Percentiles rank a stretch among this genome's conserved stretches.
These are phyloP conservation scores for Pseudocercospora fuligena DNA, from an alignment of 2,329 filamentous ascomycete genomes.

Conservation along the genomic window DNA sequence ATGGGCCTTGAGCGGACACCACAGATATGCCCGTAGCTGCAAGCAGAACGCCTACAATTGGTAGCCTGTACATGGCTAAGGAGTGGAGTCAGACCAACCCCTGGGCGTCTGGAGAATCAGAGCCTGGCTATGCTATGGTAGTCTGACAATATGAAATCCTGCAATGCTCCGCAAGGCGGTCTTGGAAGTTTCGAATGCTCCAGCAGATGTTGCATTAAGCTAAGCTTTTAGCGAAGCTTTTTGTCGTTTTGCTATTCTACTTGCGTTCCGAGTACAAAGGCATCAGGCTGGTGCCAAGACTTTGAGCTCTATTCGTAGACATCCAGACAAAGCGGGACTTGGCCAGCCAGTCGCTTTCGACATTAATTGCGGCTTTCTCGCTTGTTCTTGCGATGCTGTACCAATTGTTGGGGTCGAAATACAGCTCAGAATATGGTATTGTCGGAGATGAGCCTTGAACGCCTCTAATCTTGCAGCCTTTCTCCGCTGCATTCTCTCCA, in stretches of 20 bases:
- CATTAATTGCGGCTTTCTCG: neutral
- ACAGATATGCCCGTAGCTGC: neutral
- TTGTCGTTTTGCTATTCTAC: neutral
- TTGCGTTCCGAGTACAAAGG: neutral
- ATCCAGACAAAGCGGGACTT: neutral
- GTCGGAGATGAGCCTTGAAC: neutral
- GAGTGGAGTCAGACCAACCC: neutral
- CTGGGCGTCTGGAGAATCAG: neutral
- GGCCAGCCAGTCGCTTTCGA: neutral
- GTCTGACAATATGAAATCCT: neutral
- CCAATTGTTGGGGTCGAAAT: neutral
- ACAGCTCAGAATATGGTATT: neutral
- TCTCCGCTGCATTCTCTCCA: neutral
- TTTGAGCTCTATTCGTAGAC: neutral
- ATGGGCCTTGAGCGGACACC: conserved; percentile 3
- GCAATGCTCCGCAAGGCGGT: neutral
- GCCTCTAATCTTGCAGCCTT: neutral
- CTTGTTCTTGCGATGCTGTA: neutral
- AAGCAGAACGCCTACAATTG: neutral
- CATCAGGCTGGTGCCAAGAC: neutral
- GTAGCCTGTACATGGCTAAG: neutral
- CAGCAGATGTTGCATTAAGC: neutral
- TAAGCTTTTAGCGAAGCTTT: conserved; percentile 1
- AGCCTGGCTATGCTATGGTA: neutral
- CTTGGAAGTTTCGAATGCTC: neutral